Base-by-base conservation (phyloP, 371 early-diverging fungal genomes). In the Dinochytrium kinnereticum region DNA sequence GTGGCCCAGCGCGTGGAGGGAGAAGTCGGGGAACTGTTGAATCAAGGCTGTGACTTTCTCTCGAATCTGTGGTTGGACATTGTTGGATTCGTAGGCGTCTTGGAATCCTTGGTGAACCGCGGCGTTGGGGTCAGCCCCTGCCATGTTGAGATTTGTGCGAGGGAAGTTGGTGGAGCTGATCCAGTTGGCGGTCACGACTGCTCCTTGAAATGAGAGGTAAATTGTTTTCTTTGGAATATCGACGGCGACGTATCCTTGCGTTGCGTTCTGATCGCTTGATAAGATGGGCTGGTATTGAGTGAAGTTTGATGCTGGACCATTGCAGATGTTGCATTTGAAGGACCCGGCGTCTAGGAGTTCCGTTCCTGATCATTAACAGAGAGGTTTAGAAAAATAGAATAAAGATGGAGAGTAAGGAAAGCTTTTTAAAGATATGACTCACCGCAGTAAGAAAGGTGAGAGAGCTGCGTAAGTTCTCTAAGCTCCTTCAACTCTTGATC, bases 1-100 rank as follows among this genome's bases (percentile, higher is more conserved):
- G 64, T 64, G 64, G 34, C 64, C 64, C 13, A 64, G 2, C 13
- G 64, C 38, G 64, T 64, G 64, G 34, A 64, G 64, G 64, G 15
- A 31, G 64, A 26, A 64, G 7, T 26, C 34, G 31, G 64, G 64
- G 64, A 31, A 10, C 10, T 19, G 28, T 3, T 21, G 7, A 36
- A 64, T 19, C 7, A 34, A 13, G 13, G 15, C 36, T 7, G 64
- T 64, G 10, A 64, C 31, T 3, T 7, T 5, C 33, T 3, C 21
- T 13, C 19, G 5, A 36, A 64, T 34, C 19, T 19, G 17, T 13
- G 64, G 38, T 19, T 31, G 15, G 64, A 64, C 19, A 36, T 57
- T 57, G 24, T 57, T 57, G 13, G 7, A 7, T 55, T 55, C 30
- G 64, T 64, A 64, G 17, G 64, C 19, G 38, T 64, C 36, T 17